These are phyloP conservation scores for Saururus chinensis DNA, from an alignment of 164 flowering plant species.

Conservation along the genomic window DNA sequence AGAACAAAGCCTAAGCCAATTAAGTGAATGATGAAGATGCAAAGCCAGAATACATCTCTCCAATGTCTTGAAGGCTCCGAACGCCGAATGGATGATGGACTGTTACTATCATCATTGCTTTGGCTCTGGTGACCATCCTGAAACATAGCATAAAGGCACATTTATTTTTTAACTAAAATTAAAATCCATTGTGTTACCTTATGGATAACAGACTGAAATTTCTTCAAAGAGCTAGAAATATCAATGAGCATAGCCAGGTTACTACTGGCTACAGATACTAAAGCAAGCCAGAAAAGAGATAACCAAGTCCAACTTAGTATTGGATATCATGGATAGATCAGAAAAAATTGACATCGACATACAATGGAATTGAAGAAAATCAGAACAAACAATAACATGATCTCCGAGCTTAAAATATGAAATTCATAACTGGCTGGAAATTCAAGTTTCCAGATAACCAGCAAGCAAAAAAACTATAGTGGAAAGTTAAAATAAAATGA, in stretches of 20 bases:
- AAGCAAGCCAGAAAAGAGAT: not conserved
- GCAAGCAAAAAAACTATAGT: not conserved
- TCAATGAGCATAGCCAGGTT: not conserved
- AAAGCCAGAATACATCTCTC: slow-evolving; percentile 92
- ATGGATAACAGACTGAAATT: not conserved
- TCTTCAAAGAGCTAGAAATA: too few relatives aligned
- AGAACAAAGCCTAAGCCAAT: slow-evolving; percentile 50
- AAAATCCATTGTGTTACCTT: too few relatives aligned
- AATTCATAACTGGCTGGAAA: not conserved
- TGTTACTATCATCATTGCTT: slow-evolving; percentile 22
- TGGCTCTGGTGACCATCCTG: slow-evolving; percentile 44
- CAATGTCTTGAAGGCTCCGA: slow-evolving; percentile 51
- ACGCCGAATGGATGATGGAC: slow-evolving; percentile 13
- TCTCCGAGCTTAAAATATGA: not conserved
- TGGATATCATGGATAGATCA: too few relatives aligned
- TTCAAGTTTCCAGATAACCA: not conserved
- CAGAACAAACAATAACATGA: not conserved
- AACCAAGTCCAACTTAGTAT: not conserved
- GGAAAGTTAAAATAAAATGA: too few relatives aligned
- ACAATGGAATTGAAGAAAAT: not conserved
- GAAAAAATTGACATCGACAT: too few relatives aligned
- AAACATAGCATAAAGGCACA: not conserved
- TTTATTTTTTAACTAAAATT: too few relatives aligned
- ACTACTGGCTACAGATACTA: not conserved
- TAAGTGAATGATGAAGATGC: slow-evolving; percentile 55